Conservation (phyloP, 139 green algal species). For the Coccomyxa sp. region DNA sequence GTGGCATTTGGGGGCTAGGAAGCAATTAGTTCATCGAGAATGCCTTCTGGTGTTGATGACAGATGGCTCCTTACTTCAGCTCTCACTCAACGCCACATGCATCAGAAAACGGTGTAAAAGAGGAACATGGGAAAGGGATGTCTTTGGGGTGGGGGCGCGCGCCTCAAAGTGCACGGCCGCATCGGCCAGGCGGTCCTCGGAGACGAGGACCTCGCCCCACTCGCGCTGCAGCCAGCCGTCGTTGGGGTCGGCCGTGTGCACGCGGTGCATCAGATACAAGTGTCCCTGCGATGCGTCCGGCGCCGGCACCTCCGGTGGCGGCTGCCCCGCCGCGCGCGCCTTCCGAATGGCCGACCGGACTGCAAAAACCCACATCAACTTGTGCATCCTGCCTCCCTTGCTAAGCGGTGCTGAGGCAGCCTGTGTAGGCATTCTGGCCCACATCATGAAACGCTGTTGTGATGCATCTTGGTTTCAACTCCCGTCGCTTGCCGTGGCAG, state of each 20-base stretch:
- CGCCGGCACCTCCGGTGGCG: neutral
- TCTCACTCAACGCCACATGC: neutral
- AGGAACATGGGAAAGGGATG: neutral
- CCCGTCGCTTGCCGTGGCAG: neutral
- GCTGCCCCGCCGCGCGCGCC: no score
- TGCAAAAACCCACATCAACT: neutral
- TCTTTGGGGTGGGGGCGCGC: neutral
- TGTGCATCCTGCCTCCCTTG: neutral
- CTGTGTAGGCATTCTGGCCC: neutral
- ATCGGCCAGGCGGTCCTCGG: slow-evolving; percentile 14
- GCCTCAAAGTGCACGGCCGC: slow-evolving; percentile 23
- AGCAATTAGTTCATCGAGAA: neutral
- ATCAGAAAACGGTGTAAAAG: slow-evolving; percentile 7
- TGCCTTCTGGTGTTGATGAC: neutral
- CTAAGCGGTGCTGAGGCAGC: neutral
- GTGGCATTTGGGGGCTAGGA: neutral
- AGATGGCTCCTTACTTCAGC: neutral
- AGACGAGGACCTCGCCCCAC: slow-evolving; percentile 51
- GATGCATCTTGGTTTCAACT: neutral
- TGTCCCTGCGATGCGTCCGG: slow-evolving; percentile 4
- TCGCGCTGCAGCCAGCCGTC: slow-evolving; percentile 72
- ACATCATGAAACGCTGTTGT: neutral
- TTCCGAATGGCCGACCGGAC: neutral
- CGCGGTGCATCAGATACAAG: slow-evolving; percentile 19
- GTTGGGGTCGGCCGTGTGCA: slow-evolving; percentile 48